Evolutionary conservation across 345 rosid species (phyloP), one percentile per base, ranked within the genome.

Genomic region (Citrus cavaleriei): DNA sequence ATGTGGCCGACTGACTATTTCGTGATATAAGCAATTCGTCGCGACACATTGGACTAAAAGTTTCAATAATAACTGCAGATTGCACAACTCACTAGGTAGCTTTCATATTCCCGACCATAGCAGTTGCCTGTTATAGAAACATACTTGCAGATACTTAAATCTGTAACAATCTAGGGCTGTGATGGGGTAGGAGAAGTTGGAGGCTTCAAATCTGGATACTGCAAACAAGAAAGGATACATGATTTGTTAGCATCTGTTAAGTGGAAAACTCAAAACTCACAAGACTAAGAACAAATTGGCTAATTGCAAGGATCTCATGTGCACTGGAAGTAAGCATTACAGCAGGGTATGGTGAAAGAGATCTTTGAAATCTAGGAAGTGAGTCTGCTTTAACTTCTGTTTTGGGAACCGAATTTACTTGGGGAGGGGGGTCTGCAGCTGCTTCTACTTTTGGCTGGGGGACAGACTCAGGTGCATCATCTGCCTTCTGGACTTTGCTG

Each of bases 151-250:
- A 30, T 32, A 5, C 67, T 55, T 77, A 18, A 25, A 60, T 69
- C 28, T 62, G 71, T 79, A 81, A 60, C 70, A 71, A 25, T 79
- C 82, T 75, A 94, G 21, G 99, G 93, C 89, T 79, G 91, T 14
- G 95, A 89, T 80, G 98, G 98, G 38, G 91, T 64, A 19, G 99
- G 98, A 66, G 99, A 91, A 77, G 97, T 78, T 73, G 99, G 99
- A 78, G 99, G 99, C 94, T 94, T 96, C 81, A 92, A 78, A 84
- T 96, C 99, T 18, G 97, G 93, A 82, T 94, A 96, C 99, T 96
- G 97, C 86, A 81, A 79, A 75, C 76, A 63, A 73, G 76, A 27
- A 63, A 72, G 62, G 8, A 72, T 8, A 67, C 12, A 66, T 57
- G 58, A 74, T 77, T 49, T 63, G 28, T 38, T 72, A 19, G 68